Conservation (phyloP, 2,329 filamentous ascomycete species). For the Onygenales sp. region DNA sequence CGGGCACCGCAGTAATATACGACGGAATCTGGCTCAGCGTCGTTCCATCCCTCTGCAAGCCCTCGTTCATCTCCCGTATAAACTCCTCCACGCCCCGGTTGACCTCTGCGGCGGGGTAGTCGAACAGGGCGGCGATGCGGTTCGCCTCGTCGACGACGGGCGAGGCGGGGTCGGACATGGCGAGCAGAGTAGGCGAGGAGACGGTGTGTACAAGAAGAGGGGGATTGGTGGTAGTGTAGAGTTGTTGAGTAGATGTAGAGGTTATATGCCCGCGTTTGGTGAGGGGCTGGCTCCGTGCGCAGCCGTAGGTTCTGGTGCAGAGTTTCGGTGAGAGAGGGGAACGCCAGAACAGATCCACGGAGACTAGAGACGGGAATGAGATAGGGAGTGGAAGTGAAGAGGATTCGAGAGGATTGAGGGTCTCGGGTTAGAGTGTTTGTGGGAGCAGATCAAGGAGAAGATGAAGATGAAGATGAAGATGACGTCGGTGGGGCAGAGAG, state of each 20-base stretch:
- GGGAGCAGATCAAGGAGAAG: no score
- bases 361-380: no score
- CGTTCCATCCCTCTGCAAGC: constrained; percentile 65
- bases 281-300: no score
- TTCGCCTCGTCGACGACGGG: constrained; percentile 58
- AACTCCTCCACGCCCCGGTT: constrained; percentile 78
- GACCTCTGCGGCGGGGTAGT: constrained; percentile 68
- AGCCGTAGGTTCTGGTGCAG: no score
- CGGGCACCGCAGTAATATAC: constrained; percentile 90
- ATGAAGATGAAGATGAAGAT: not conserved
- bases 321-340: constrained; percentile 25
- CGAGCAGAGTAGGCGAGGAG: not conserved
- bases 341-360: not conserved
- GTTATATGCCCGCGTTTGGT: no score
- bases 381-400: no score
- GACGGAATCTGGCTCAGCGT: constrained; percentile 93
- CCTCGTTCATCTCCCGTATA: constrained; percentile 77
- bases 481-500: not conserved
- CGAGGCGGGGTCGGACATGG: constrained; percentile 13
- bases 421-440: no score
- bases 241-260: no score
- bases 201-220: not conserved
- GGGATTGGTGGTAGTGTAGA: not conserved
- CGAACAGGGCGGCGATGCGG: constrained; percentile 75
- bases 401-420: no score